Percentiles rank a stretch among this genome's conserved stretches.
phyloP scores from a whole-genome alignment of 1,284 basidiomycete species.

The Puccinia polysora region DNA sequence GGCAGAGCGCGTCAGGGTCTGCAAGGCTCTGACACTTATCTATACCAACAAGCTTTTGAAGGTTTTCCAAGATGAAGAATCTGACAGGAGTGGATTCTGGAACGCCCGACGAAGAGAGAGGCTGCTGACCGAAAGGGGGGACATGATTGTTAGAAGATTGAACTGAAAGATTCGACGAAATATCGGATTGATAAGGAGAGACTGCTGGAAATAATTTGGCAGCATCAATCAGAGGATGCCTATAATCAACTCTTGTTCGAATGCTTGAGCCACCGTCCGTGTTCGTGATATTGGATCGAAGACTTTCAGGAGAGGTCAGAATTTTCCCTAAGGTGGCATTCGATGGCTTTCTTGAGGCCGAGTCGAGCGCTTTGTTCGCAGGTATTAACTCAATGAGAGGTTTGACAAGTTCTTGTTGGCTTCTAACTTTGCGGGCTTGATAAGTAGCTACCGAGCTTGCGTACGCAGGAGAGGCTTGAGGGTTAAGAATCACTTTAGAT shows the following conservation, averaged over 20 bases:
- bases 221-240: not conserved
- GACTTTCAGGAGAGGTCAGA: conserved; percentile 1
- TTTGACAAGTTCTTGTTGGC: conserved; percentile 3
- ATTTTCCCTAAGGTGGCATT: not conserved
- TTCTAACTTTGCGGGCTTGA: conserved; percentile 1
- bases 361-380: not conserved
- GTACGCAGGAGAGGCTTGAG: not conserved
- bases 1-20: conserved; percentile 2
- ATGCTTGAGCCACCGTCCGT: conserved; percentile 16
- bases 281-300: conserved; percentile 2
- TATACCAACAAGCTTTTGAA: not conserved
- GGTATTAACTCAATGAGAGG: not conserved
- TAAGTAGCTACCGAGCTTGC: not conserved
- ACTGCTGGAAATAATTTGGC: not conserved
- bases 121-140: not conserved
- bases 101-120: too few species aligned
- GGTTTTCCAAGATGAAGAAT: not conserved
- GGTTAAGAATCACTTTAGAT: too few species aligned
- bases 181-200: not conserved
- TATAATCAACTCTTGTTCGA: not conserved
- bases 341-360: too few species aligned
- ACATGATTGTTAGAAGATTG: not conserved
- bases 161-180: not conserved
- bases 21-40: conserved; percentile 10
- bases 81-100: too few species aligned